phyloP scores from a whole-genome alignment of 2,329 filamentous ascomycete genomes.

The Curvularia lunata region DNA sequence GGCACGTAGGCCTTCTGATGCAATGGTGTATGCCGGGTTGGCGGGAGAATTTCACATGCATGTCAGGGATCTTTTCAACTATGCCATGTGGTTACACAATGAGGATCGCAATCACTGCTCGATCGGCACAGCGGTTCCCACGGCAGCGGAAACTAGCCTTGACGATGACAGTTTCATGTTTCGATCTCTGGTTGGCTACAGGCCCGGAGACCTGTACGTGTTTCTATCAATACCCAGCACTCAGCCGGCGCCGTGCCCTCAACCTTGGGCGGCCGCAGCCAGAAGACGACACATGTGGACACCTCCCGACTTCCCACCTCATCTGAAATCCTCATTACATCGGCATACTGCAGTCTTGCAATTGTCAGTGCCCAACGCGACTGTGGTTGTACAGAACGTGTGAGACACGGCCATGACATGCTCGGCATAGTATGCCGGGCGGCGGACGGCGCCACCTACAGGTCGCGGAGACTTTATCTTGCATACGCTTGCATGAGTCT shows the following conservation, averaged over 20 bases:
- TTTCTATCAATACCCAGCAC: constrained; percentile 4
- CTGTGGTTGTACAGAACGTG: constrained; percentile 16
- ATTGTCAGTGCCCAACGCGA: constrained; percentile 10
- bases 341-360: constrained; percentile 7
- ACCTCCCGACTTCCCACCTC: neutral
- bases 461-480: constrained; percentile 18
- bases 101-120: constrained; percentile 7
- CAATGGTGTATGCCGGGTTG: constrained; percentile 8
- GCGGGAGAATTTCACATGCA: constrained; percentile 3
- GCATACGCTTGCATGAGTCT: constrained; percentile 15
- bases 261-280: neutral
- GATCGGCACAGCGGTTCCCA: neutral
- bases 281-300: neutral
- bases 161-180: neutral
- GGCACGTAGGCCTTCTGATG: constrained; percentile 12
- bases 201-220: constrained; percentile 1
- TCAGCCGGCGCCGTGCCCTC: neutral
- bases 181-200: neutral
- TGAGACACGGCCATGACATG: constrained; percentile 15
- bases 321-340: neutral
- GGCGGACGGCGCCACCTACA: constrained; percentile 15
- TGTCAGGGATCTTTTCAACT: constrained; percentile 15
- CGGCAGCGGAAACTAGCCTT: neutral
- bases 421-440: constrained; percentile 1
- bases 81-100: constrained; percentile 14